A percentile compares a stretch with the other conserved stretches of the same genome.
Evolutionary conservation across 2,329 filamentous ascomycete genomes (phyloP).

Genomic region (Phyllosticta citriasiana): DNA sequence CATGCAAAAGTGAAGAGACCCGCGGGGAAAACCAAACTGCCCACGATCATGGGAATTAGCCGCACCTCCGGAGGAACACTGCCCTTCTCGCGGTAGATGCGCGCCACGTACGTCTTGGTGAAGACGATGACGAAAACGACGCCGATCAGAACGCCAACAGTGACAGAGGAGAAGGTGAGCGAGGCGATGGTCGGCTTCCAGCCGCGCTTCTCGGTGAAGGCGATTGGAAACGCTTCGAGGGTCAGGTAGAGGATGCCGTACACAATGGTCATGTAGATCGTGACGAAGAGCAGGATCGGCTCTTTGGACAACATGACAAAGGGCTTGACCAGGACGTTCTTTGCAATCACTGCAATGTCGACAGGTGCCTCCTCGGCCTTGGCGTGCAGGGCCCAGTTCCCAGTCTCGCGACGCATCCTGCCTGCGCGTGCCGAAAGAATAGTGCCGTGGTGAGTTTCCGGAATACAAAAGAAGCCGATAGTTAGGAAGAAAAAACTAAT

Average conservation of each 20-base stretch:
- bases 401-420: constrained; percentile 37
- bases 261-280: constrained; percentile 27
- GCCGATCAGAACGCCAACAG: constrained; percentile 30
- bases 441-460: constrained; percentile 41
- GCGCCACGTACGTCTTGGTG: constrained; percentile 25
- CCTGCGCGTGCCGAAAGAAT: constrained; percentile 41
- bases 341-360: constrained; percentile 27
- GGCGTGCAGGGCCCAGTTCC: constrained; percentile 38
- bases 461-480: constrained; percentile 37
- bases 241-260: constrained; percentile 39
- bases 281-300: constrained; percentile 39
- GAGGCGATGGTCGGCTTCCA: constrained; percentile 31
- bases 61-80: constrained; percentile 35
- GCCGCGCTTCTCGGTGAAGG: constrained; percentile 32
- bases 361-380: constrained; percentile 34
- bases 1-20: constrained; percentile 46
- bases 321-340: constrained; percentile 37
- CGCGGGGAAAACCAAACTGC: constrained; percentile 39
- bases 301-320: constrained; percentile 39
- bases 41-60: constrained; percentile 41
- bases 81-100: constrained; percentile 21
- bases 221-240: constrained; percentile 39
- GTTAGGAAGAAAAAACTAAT: constrained; percentile 32
- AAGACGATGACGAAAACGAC: constrained; percentile 22
- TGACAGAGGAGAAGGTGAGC: constrained; percentile 35